phyloP scores from a whole-genome alignment of 345 rosid genomes.

The Citrus cavaleriei region DNA sequence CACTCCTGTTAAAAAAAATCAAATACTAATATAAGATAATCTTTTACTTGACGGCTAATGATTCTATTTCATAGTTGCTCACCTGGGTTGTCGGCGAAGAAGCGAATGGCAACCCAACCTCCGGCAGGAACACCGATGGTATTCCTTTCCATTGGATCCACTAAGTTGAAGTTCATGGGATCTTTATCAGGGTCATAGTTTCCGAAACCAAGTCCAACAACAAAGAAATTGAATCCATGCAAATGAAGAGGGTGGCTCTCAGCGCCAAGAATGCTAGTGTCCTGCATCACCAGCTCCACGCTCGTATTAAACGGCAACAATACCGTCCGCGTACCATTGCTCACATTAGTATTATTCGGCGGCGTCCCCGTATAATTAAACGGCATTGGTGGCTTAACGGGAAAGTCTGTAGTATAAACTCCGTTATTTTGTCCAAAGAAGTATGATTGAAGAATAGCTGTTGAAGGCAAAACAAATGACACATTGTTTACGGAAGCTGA shows the following conservation, averaged over 20 bases:
- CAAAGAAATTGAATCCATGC: constrained; percentile 37
- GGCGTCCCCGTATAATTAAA: constrained; percentile 34
- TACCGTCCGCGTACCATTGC: constrained; percentile 21
- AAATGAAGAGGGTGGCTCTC: constrained; percentile 42
- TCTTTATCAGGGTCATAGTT: constrained; percentile 30
- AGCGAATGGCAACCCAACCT: constrained; percentile 35
- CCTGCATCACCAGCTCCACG: constrained; percentile 40
- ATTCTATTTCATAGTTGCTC: not conserved
- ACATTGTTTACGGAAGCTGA: constrained; percentile 40
- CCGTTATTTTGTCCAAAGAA: constrained; percentile 35
- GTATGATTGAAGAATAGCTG: constrained; percentile 41
- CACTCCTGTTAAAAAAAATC: constrained; percentile 19
- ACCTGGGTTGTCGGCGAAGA: constrained; percentile 43
- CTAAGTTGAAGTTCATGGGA: constrained; percentile 30
- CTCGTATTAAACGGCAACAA: constrained; percentile 32
- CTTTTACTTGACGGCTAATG: not conserved
- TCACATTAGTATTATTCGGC: constrained; percentile 34
- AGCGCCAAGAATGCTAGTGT: constrained; percentile 30
- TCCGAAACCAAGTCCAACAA: constrained; percentile 35
- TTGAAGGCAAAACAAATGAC: constrained; percentile 37
- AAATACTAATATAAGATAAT: not conserved
- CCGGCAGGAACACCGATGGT: constrained; percentile 30
- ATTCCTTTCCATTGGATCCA: constrained; percentile 36
- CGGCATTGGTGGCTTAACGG: constrained; percentile 15
- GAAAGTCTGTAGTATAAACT: constrained; percentile 44